phyloP scores from a whole-genome alignment of 306 rosid genomes.

The Citrullus colocynthis region DNA sequence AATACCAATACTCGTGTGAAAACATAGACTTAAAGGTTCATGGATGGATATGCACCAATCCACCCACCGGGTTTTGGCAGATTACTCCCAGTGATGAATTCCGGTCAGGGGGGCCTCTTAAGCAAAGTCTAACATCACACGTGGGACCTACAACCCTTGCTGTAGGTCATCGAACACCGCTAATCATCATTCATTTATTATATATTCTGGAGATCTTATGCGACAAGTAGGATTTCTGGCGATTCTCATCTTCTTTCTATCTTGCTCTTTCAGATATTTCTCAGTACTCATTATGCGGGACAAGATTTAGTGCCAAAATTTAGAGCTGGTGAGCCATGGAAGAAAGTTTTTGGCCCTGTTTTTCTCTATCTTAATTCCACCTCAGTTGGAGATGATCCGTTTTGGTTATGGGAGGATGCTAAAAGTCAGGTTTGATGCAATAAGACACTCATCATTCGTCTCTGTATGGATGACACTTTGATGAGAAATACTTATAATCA shows the following conservation, averaged over 20 bases:
- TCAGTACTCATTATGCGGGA: slow-evolving; percentile 40
- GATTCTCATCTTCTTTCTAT: slow-evolving; percentile 7
- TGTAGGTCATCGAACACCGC: slow-evolving; percentile 27
- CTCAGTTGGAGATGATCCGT: slow-evolving; percentile 21
- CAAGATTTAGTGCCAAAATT: slow-evolving; percentile 33
- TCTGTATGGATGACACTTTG: slow-evolving; percentile 8
- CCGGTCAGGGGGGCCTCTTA: slow-evolving; percentile 84
- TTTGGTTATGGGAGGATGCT: slow-evolving; percentile 42
- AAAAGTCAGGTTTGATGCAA: slow-evolving; percentile 24
- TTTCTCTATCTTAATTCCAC: slow-evolving; percentile 32
- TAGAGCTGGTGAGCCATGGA: slow-evolving; percentile 40
- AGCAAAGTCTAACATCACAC: slow-evolving; percentile 88
- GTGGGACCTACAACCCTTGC: slow-evolving; percentile 93
- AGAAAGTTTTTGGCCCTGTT: slow-evolving; percentile 47
- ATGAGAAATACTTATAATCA: slow-evolving; percentile 19
- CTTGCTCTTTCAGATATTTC: slow-evolving; percentile 39
- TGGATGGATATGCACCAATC: slow-evolving; percentile 69
- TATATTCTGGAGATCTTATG: neutral
- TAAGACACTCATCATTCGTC: neutral
- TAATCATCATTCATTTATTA: neutral
- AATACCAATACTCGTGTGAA: slow-evolving; percentile 76
- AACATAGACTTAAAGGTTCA: slow-evolving; percentile 71
- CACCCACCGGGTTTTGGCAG: slow-evolving; percentile 64
- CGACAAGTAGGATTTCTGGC: neutral
- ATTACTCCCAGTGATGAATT: slow-evolving; percentile 81